A percentile compares a stretch with the other conserved stretches of the same genome.
These are phyloP conservation scores for Saitoella complicata DNA, from an alignment of 805 yeast species.

Conservation along the genomic window DNA sequence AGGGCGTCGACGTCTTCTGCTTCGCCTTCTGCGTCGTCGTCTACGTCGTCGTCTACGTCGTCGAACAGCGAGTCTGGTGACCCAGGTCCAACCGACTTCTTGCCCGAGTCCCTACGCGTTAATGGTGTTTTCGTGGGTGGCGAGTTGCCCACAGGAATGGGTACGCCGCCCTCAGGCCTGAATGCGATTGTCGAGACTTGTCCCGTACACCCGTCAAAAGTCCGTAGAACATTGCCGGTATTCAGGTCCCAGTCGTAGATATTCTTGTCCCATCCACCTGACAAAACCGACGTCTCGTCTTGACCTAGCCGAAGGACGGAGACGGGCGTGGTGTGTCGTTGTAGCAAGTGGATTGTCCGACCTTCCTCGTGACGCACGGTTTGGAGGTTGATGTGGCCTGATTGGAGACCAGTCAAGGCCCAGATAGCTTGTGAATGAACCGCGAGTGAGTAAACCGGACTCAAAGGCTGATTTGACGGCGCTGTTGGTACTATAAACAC, in stretches of 20 bases:
- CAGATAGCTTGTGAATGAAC: conserved; percentile 71
- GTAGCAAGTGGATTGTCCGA: conserved; percentile 56
- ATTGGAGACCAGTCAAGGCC: conserved; percentile 62
- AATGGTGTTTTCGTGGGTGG: neutral
- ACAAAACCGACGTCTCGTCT: conserved; percentile 45
- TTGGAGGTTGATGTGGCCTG: conserved; percentile 79
- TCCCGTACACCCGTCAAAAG: conserved; percentile 46
- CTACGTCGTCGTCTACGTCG: conserved; percentile 32
- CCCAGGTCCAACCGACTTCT: conserved; percentile 7
- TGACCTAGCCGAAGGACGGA: conserved; percentile 51
- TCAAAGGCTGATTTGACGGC: neutral
- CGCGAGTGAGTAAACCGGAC: conserved; percentile 84
- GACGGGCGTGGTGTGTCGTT: conserved; percentile 56
- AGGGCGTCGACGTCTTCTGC: conserved; percentile 9
- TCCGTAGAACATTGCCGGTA: conserved; percentile 38
- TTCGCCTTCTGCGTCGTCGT: conserved; percentile 16
- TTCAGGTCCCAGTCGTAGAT: conserved; percentile 75
- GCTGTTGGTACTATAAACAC: neutral
- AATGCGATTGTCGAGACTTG: conserved; percentile 65
- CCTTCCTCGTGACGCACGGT: conserved; percentile 77
- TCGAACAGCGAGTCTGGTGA: conserved; percentile 44
- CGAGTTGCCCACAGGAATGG: conserved; percentile 2
- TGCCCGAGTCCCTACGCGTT: neutral
- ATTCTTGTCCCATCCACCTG: conserved; percentile 84
- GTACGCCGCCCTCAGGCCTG: conserved; percentile 20